phyloP scores from a whole-genome alignment of 2,329 filamentous ascomycete genomes.

The Juglanconis oblonga region DNA sequence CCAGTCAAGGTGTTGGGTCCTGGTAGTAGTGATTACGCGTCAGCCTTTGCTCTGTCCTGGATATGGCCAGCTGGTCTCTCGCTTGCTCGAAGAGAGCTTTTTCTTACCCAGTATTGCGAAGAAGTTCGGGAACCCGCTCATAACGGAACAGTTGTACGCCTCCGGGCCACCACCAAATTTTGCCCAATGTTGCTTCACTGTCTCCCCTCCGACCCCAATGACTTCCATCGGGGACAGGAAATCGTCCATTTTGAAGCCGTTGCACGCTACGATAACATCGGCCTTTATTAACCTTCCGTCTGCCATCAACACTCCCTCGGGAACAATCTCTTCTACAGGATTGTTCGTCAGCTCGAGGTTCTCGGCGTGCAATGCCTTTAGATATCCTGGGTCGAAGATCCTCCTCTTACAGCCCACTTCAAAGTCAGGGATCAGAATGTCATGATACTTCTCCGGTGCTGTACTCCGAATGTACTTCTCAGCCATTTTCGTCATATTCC shows the following conservation, averaged over 20 bases:
- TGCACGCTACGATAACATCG: slow-evolving; percentile 60
- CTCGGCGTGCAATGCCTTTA: slow-evolving; percentile 46
- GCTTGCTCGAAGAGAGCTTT: background rate
- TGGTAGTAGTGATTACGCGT: slow-evolving; percentile 11
- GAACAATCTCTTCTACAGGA: slow-evolving; percentile 45
- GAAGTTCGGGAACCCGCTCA: slow-evolving; percentile 64
- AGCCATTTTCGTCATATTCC: slow-evolving; percentile 33
- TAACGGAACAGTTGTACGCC: slow-evolving; percentile 57
- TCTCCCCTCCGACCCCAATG: slow-evolving; percentile 46
- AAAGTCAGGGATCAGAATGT: slow-evolving; percentile 61
- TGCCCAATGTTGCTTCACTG: slow-evolving; percentile 54
- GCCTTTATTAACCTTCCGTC: slow-evolving; percentile 42
- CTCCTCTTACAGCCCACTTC: slow-evolving; percentile 63
- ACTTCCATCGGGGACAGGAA: slow-evolving; percentile 54
- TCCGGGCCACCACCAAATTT: slow-evolving; percentile 53
- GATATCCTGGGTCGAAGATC: slow-evolving; percentile 57
- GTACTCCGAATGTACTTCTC: slow-evolving; percentile 40
- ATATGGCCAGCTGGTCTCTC: background rate
- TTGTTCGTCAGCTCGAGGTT: slow-evolving; percentile 47
- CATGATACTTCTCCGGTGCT: slow-evolving; percentile 58
- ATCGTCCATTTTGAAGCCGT: slow-evolving; percentile 55
- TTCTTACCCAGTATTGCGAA: slow-evolving; percentile 54
- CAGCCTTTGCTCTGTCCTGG: background rate
- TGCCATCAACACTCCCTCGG: slow-evolving; percentile 34
- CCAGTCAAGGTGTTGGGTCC: slow-evolving; percentile 62